Evolutionary conservation across 768 basidiomycete genomes (phyloP).

Genomic region (Boletus speciosus): DNA sequence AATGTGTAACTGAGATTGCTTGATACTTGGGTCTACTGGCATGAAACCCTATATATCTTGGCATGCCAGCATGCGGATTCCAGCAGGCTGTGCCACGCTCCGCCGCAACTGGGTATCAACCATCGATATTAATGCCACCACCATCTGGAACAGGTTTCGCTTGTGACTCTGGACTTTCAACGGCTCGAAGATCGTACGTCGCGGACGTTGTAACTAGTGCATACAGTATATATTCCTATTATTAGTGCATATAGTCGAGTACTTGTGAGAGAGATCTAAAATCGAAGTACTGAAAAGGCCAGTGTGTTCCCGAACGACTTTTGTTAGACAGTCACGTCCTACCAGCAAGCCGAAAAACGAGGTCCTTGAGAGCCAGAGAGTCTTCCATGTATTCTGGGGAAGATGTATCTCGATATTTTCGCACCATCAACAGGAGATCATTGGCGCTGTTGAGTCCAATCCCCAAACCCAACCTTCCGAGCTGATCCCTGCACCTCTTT

Average conservation of each 20-base stretch:
- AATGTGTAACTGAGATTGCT: background rate
- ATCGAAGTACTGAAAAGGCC: background rate
- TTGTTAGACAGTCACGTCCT: background rate
- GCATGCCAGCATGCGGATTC: constrained; percentile 13
- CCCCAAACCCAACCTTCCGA: constrained; percentile 10
- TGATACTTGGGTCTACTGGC: background rate
- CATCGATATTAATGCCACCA: background rate
- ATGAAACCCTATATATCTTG: background rate
- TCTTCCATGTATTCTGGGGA: constrained; percentile 21
- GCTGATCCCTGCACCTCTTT: constrained; percentile 18
- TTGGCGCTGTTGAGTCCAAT: background rate
- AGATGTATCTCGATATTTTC: constrained; percentile 10
- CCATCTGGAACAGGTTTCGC: background rate
- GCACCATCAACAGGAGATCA: constrained; percentile 15
- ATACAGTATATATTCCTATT: background rate
- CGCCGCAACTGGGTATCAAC: background rate
- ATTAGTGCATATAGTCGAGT: background rate
- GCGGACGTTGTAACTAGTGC: background rate
- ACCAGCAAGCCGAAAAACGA: constrained; percentile 17
- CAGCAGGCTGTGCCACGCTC: constrained; percentile 14
- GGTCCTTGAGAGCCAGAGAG: constrained; percentile 13
- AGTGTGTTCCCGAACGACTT: background rate
- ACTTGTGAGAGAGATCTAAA: background rate
- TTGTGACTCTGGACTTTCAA: background rate
- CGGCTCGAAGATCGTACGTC: background rate